These are phyloP conservation scores for Candida silvatica DNA, from an alignment of 805 yeast genomes.

Conservation along the genomic window DNA sequence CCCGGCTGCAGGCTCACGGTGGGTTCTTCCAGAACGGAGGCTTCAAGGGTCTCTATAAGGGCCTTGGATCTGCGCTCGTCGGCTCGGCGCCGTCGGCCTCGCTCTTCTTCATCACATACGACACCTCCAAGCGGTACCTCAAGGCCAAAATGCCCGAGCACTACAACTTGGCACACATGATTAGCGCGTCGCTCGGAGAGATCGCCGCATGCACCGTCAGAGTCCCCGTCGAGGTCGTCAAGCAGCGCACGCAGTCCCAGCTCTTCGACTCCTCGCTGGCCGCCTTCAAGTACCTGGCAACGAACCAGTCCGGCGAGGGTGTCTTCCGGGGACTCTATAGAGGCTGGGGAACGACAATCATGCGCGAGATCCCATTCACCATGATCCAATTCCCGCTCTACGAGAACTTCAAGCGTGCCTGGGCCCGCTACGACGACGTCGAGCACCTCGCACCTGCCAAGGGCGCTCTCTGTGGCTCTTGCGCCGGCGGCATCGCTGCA, in stretches of 20 bases:
- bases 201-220: conserved; percentile 88
- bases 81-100: conserved; percentile 92
- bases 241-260: conserved; percentile 86
- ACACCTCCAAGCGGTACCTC: conserved; percentile 45
- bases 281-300: conserved; percentile 54
- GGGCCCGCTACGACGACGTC: conserved; percentile 36
- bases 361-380: conserved; percentile 96
- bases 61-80: conserved; percentile 86
- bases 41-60: conserved; percentile 82
- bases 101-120: conserved; percentile 77
- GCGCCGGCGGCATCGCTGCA: conserved; percentile 80
- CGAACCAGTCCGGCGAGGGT: conserved; percentile 72
- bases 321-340: conserved; percentile 71
- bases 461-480: conserved; percentile 78
- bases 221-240: conserved; percentile 95
- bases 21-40: conserved; percentile 94
- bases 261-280: conserved; percentile 49
- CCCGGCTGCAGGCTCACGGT: conserved; percentile 90
- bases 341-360: conserved; percentile 88
- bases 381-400: conserved; percentile 92
- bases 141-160: conserved; percentile 11
- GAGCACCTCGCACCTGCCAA: conserved; percentile 50
- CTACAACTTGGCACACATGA: conserved; percentile 65
- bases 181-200: conserved; percentile 84
- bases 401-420: conserved; percentile 62